Percentiles rank a stretch among this genome's conserved stretches.
These are phyloP conservation scores for Talaromyces verruculosus DNA, from an alignment of 2,329 filamentous ascomycete species.

Conservation along the genomic window DNA sequence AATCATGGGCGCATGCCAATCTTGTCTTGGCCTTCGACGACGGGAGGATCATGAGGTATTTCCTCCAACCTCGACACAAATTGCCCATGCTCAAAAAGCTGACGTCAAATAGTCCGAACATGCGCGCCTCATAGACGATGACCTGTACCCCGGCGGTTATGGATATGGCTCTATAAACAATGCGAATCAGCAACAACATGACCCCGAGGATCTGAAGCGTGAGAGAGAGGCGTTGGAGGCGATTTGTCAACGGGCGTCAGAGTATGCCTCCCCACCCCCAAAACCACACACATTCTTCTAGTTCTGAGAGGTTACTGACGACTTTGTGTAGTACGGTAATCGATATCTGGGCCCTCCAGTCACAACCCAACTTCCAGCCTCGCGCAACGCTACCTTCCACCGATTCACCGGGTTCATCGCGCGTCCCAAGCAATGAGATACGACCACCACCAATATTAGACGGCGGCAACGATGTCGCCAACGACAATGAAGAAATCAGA, in stretches of 20 bases:
- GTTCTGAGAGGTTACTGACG: conserved; percentile 23
- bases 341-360: conserved; percentile 48
- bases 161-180: conserved; percentile 45
- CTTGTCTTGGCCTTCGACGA: conserved; percentile 43
- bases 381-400: conserved; percentile 37
- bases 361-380: conserved; percentile 43
- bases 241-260: conserved; percentile 50
- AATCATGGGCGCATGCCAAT: conserved; percentile 47
- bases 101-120: conserved; percentile 39
- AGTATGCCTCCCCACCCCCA: conserved; percentile 32
- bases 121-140: conserved; percentile 47
- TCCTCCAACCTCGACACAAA: background rate
- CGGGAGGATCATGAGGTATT: conserved; percentile 40
- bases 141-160: conserved; percentile 46
- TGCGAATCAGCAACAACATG: conserved; percentile 39
- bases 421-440: conserved; percentile 23
- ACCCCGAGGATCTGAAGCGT: conserved; percentile 44
- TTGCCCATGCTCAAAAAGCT: background rate
- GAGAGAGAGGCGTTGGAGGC: conserved; percentile 48
- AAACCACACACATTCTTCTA: background rate
- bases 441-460: conserved; percentile 23
- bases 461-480: conserved; percentile 13
- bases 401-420: conserved; percentile 32
- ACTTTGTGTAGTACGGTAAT: conserved; percentile 39
- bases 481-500: conserved; percentile 22